A percentile compares a stretch with the other conserved stretches of the same genome.
These are phyloP conservation scores for Leishmania guyanensis DNA, from an alignment of 208 protist genomes.

Conservation along the genomic window DNA sequence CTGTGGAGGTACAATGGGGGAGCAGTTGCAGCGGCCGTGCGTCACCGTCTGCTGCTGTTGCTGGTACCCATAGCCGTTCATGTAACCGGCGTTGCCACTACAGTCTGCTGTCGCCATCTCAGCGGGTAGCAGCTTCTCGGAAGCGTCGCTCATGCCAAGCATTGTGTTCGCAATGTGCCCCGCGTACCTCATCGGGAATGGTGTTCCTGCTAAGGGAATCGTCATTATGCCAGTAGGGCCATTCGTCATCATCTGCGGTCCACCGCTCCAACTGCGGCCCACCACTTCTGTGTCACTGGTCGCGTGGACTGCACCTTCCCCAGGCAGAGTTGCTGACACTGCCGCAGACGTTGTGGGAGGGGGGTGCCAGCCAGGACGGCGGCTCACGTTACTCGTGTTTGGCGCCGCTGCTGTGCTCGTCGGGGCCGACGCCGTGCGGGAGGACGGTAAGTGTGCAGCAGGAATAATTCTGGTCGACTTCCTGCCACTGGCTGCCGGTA, in stretches of 20 bases:
- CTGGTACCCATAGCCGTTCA: slow-evolving; percentile 8
- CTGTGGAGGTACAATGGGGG: neutral
- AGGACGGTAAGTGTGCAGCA: neutral
- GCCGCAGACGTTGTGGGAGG: slow-evolving; percentile 1
- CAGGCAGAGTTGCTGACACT: neutral
- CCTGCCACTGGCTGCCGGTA: neutral
- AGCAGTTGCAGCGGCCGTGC: neutral
- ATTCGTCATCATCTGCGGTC: neutral
- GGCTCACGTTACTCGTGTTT: slow-evolving; percentile 27
- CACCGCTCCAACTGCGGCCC: neutral
- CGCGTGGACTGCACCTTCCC: neutral
- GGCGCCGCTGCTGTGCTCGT: neutral
- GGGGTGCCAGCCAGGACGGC: slow-evolving; percentile 31
- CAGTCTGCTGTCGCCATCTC: neutral
- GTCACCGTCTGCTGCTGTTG: neutral
- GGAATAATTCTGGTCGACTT: neutral
- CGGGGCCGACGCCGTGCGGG: neutral
- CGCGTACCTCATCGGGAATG: neutral
- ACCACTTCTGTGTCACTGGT: neutral
- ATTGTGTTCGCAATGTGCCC: neutral
- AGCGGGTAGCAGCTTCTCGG: neutral
- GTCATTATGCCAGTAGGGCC: neutral
- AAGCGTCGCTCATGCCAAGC: neutral
- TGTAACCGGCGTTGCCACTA: neutral
- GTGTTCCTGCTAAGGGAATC: neutral